Conservation (phyloP, 1,284 basidiomycete genomes). For the Phlebopus sp. region DNA sequence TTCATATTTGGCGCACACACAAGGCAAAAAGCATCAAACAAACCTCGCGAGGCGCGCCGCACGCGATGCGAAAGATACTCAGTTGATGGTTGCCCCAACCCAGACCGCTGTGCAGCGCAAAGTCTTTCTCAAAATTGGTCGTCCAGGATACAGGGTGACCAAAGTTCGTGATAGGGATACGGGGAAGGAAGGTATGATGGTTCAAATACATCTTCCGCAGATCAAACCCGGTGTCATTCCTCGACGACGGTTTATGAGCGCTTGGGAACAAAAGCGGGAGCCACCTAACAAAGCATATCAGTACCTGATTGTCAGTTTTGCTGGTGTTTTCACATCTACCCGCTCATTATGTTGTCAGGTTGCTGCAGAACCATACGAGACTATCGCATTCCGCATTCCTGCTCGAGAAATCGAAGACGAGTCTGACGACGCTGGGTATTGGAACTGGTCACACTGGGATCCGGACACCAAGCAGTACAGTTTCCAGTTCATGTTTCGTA, state of each 20-base stretch:
- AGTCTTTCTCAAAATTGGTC: slow-evolving; percentile 95
- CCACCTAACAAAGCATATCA: slow-evolving; percentile 95
- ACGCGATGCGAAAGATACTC: slow-evolving; percentile 89
- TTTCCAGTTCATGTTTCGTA: slow-evolving; percentile 91
- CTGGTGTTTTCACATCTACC: slow-evolving; percentile 3
- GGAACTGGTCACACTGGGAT: slow-evolving; percentile 98
- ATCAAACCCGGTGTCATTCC: slow-evolving; percentile 87
- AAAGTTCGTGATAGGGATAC: slow-evolving; percentile 81
- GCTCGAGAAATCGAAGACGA: slow-evolving; percentile 97
- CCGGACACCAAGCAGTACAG: slow-evolving; percentile 94
- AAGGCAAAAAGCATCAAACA: slow-evolving; percentile 99
- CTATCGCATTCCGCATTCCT: slow-evolving; percentile 96
- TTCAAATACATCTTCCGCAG: slow-evolving; percentile 94
- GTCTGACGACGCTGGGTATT: slow-evolving; percentile 83
- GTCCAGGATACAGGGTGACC: slow-evolving; percentile 91
- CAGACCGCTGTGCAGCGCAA: slow-evolving; percentile 81
- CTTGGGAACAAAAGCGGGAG: slow-evolving; percentile 97
- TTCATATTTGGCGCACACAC: slow-evolving; percentile 98
- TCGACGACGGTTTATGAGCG: slow-evolving; percentile 93
- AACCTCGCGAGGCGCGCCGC: slow-evolving; percentile 96
- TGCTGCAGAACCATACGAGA: slow-evolving; percentile 98
- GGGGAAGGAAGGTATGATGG: slow-evolving; percentile 90
- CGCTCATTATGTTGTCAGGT: slow-evolving; percentile 54
- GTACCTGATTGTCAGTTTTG: slow-evolving; percentile 86
- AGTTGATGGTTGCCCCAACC: slow-evolving; percentile 80